Conservation (phyloP, 2,329 filamentous ascomycete genomes). For the Coleophoma cylindrospora region DNA sequence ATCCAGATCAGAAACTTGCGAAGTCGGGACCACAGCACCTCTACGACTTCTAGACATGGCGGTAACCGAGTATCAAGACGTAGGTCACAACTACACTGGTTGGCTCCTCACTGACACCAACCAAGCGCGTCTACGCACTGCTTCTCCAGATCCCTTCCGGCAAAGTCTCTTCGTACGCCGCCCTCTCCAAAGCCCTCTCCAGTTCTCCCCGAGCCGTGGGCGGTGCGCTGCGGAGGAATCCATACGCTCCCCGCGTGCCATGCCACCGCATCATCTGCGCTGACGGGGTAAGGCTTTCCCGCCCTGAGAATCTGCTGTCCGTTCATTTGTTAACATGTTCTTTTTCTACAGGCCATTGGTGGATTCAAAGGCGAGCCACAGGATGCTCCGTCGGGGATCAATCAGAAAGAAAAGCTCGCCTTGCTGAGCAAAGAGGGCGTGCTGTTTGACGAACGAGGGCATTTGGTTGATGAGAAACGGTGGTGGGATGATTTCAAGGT, state of each 20-base stretch:
- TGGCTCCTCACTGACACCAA: not conserved
- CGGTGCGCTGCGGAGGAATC: slow-evolving; percentile 54
- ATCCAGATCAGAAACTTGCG: not conserved
- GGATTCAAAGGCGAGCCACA: slow-evolving; percentile 47
- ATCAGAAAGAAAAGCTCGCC: slow-evolving; percentile 38
- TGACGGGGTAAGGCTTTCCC: slow-evolving; percentile 36
- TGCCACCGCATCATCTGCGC: slow-evolving; percentile 56
- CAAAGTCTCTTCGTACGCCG: slow-evolving; percentile 54
- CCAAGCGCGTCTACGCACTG: slow-evolving; percentile 43
- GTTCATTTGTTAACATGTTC: not conserved
- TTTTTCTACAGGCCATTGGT: slow-evolving; percentile 29
- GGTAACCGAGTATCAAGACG: slow-evolving; percentile 20
- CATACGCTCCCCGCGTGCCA: slow-evolving; percentile 57
- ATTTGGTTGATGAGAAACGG: slow-evolving; percentile 32
- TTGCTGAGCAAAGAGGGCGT: slow-evolving; percentile 41
- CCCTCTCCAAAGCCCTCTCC: slow-evolving; percentile 47
- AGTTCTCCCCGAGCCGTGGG: slow-evolving; percentile 61
- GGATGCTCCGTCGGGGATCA: slow-evolving; percentile 42
- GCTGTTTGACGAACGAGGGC: slow-evolving; percentile 37
- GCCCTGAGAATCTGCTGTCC: not conserved
- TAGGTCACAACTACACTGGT: not conserved
- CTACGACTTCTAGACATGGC: slow-evolving; percentile 6
- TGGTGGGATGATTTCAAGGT: slow-evolving; percentile 37
- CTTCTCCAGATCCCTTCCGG: slow-evolving; percentile 56
- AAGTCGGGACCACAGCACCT: not conserved